Conservation (phyloP, 345 rosid species). For the Sisymbrium altissimum region DNA sequence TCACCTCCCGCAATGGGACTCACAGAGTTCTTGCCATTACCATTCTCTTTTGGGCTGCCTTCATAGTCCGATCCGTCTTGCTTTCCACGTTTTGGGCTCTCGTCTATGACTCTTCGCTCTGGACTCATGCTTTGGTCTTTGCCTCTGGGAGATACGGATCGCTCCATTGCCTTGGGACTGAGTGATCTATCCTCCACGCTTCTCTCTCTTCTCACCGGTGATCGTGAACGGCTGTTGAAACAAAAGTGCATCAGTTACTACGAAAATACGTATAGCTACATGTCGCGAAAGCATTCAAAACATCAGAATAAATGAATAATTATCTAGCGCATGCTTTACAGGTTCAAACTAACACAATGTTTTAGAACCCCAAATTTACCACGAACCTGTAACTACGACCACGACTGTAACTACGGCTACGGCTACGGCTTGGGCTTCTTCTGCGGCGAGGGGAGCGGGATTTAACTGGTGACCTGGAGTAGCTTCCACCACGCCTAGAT, state of each 20-base stretch:
- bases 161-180: conserved; percentile 41
- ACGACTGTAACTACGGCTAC: conserved; percentile 82
- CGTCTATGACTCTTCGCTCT: conserved; percentile 38
- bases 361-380: neutral
- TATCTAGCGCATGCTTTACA: neutral
- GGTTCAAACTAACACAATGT: neutral
- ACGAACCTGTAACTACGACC: conserved; percentile 77
- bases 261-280: neutral
- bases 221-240: conserved; percentile 60
- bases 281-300: neutral
- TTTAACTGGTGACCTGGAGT: conserved; percentile 65
- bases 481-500: conserved; percentile 53
- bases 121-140: conserved; percentile 57
- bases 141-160: conserved; percentile 43
- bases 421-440: conserved; percentile 69
- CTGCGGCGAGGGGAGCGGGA: conserved; percentile 63
- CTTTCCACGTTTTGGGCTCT: conserved; percentile 28
- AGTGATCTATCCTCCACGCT: conserved; percentile 36
- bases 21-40: conserved; percentile 43
- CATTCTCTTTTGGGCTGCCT: conserved; percentile 48
- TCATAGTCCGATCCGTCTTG: conserved; percentile 49
- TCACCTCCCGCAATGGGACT: conserved; percentile 31
- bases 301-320: neutral
- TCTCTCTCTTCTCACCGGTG: conserved; percentile 63
- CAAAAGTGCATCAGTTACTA: neutral